Evolutionary conservation across 768 basidiomycete genomes (phyloP), one percentile per base, ranked within the genome.

Genomic region (Mycena olivaceomarginata): DNA sequence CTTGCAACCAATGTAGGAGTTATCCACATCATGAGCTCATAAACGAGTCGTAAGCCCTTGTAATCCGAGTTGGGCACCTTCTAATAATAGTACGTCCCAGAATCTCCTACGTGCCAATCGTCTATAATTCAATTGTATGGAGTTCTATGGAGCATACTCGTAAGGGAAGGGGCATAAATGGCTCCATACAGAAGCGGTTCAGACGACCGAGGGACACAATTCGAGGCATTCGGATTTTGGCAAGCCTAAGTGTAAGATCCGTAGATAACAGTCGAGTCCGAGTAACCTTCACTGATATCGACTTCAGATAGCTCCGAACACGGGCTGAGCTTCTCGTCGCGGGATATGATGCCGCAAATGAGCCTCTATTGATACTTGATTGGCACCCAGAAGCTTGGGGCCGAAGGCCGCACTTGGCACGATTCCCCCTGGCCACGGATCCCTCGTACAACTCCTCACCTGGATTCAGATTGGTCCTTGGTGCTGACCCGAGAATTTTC

Each of bases 321-420:
- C 56, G 8, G 15, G 53, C 48, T 51, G 48, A 15, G 5, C 48
- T 62, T 10, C n/a, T 41, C 63, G 22, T 22, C n/a, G 22, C 20
- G 40, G 43, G 43, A 40, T 65, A 65, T 65, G 63, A 45, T 65
- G 41, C 63, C 10, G 63, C 63, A 15, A 65, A 65, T 65, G 39
- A 65, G 63, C 63, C 63, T 65, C 63, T 10, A 40, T 64, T 43
- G 41, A 64, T 15, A 12, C 63, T 64, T 65, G 63, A 65, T 65
- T 65, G 63, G 22, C 63, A 25, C 16, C 18, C 20, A 45, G 63
- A 40, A 65, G 63, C 63, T 63, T 18, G 62, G n/a, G 43, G n/a
- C 63, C 11, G 15, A 51, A 9, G n/a, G 20, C 40, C 41, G 37
- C 63, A 56, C 56, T 22, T 57, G 25, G 56, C n/a, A 25, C 43